Base-by-base conservation (phyloP, 176 grass and related monocot species). In the Carex kokanica region DNA sequence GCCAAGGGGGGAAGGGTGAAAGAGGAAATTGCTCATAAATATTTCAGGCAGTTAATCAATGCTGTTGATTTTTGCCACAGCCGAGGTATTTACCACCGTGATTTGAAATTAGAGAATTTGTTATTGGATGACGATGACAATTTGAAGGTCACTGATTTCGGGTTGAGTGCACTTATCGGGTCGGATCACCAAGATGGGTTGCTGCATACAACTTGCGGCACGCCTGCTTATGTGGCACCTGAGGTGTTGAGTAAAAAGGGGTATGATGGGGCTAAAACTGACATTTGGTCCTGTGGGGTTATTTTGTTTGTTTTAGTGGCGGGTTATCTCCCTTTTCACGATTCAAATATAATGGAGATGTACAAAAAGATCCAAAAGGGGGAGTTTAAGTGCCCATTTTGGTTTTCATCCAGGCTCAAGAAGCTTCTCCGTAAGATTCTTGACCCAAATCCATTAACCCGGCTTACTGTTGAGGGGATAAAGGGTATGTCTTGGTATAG, bases 261-360 rank as follows among this genome's bases (percentile, higher is more conserved):
- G 27, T 97, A 97, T 47, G 91, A 97, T 49, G 94, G 94, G 86
- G 89, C 88, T 59, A 94, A 92, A 83, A 85, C 91, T 20, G 94
- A 97, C 54, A 90, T 90, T 18, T 97, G 94, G 94, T 97, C 94
- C 8, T 97, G 91, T 70, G 94, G 94, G 81, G 91, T 92, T 16
- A 87, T 97, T 83, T 53, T 97, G 4, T 97, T 94, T 84, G 91
- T 94, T 83, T 80, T 97, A 31, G 88, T 78, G 57, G 82, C 90
- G 31, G 91, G 91, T 15, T 90, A 90, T 83, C 90, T 97, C 68
- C 94, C 94, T 84, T 97, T 97, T 81, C 87, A 85, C 15, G 86
- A 91, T 23, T 62, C 63, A 59, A 97, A 94, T 85, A 43, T 97
- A 83, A 94, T 97, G 90, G 90, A 92, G 5, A 92, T 94, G 86